Conservation (phyloP, 768 basidiomycete genomes). For the Russula griseocarnosa region DNA sequence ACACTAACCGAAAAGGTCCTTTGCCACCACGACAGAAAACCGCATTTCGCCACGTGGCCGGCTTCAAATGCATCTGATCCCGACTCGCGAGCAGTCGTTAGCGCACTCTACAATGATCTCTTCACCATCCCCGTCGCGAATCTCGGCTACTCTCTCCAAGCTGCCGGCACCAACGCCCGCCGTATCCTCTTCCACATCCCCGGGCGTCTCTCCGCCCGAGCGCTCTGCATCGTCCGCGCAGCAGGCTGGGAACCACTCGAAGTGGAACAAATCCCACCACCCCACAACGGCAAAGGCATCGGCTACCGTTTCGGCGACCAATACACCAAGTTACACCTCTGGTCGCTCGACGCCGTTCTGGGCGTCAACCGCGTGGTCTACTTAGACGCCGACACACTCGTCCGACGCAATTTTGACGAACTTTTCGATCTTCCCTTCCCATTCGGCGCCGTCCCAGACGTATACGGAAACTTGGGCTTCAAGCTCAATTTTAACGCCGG, state of each 20-base stretch:
- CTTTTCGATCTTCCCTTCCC: conserved; percentile 42
- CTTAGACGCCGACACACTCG: conserved; percentile 45
- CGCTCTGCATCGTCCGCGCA: conserved; percentile 40
- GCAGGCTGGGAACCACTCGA: conserved; percentile 41
- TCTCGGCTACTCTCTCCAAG: conserved; percentile 35
- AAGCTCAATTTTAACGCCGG: conserved; percentile 40
- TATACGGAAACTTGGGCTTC: conserved; percentile 37
- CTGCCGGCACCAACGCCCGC: conserved; percentile 35
- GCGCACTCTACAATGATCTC: conserved; percentile 35
- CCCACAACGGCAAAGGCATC: conserved; percentile 38
- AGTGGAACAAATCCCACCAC: conserved; percentile 40
- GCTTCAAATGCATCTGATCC: background rate
- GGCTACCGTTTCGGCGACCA: conserved; percentile 40
- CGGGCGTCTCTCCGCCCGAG: conserved; percentile 38
- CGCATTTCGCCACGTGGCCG: conserved; percentile 6
- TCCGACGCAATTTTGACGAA: conserved; percentile 43
- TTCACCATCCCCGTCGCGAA: conserved; percentile 35
- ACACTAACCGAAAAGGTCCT: background rate
- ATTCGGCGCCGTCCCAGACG: conserved; percentile 43
- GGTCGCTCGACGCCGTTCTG: conserved; percentile 35
- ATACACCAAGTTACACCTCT: conserved; percentile 44
- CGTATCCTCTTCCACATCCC: conserved; percentile 36
- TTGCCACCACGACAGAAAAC: conserved; percentile 9
- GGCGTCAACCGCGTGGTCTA: conserved; percentile 38
- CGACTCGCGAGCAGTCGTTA: conserved; percentile 33